Base-by-base conservation (phyloP, 768 basidiomycete species). In the Macrocybe gigantea region DNA sequence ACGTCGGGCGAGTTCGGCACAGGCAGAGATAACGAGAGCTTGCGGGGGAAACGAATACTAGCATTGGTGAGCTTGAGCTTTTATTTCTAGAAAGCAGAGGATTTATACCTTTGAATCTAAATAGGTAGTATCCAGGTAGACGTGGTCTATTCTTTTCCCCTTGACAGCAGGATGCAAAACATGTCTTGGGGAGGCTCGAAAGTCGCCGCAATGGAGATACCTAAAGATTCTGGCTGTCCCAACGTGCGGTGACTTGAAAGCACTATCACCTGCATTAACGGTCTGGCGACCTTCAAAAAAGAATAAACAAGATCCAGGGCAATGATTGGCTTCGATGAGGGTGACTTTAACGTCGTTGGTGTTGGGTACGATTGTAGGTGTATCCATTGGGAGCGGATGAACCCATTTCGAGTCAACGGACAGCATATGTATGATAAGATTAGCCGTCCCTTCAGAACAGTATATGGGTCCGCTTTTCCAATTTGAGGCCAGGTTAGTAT, bases 311-410 rank as follows among this genome's bases (percentile, higher is more conserved):
- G 93, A 96, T 4, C 96, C 96, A 5, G 96, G 96, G 64, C 95
- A 97, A 60, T 98, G 96, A 62, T 99, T 98, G 7, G 95, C 96
- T 58, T 96, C 91, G n/a, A 99, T 92, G 36, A 94, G 79, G 1
- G 93, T 97, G 5, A 97, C 94, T 34, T 68, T 72, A 33, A 97
- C 90, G 2, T 93, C 93, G 29, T 82, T 80, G 0, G 92, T 91
- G 54, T 88, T 67, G 1, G 95, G 91, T 47, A 96, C 74, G 33
- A 80, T 61, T 0, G 80, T 84, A 0, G 91, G 77, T 0, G 70
- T 69, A 63, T 96, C 80, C 77, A 93, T 80, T 1, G 92, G 88
- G 3, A 98, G 72, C 5, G 92, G 82, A 57, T 87, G 77, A 0
- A 99, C 85, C 91, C 91, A 98, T 69, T 87, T 80, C 42, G 73